Conservation (phyloP, 2,329 filamentous ascomycete species). For the Setomelanomma holmii region DNA sequence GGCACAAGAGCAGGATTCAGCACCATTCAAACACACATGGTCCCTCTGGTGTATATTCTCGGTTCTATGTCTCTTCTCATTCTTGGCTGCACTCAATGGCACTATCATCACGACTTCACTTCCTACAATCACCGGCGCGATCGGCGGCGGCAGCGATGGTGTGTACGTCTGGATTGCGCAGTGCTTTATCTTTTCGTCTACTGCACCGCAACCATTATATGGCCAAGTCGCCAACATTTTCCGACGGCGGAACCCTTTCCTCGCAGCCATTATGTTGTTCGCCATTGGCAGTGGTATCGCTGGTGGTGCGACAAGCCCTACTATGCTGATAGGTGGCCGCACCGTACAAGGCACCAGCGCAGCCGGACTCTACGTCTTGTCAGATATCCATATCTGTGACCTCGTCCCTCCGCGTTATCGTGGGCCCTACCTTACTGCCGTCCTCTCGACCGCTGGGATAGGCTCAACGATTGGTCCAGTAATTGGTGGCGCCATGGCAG, state of each 20-base stretch:
- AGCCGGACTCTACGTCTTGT: conserved; percentile 52
- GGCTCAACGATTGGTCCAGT: conserved; percentile 19
- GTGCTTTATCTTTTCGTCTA: conserved; percentile 8
- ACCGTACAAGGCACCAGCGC: conserved; percentile 60
- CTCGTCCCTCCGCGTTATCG: background rate
- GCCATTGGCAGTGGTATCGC: conserved; percentile 58
- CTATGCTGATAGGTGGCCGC: conserved; percentile 49
- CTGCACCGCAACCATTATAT: conserved; percentile 32
- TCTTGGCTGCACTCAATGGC: conserved; percentile 38
- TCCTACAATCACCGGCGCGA: conserved; percentile 7
- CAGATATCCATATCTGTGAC: conserved; percentile 48
- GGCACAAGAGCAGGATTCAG: too few relatives aligned
- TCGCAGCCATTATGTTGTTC: conserved; percentile 52
- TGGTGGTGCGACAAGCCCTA: background rate
- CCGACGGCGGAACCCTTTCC: conserved; percentile 51
- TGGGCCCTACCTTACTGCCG: background rate
- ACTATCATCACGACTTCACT: conserved; percentile 31
- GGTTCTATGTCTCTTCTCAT: conserved; percentile 27
- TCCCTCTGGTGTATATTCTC: conserved; percentile 36
- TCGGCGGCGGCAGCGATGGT: background rate
- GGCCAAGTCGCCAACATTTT: conserved; percentile 43
- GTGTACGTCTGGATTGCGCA: conserved; percentile 16
- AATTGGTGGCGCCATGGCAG: conserved; percentile 21
- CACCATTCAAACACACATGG: conserved; percentile 4
- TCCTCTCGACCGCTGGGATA: background rate